Percentiles rank a stretch among this genome's conserved stretches.
Conservation (phyloP, 2,329 filamentous ascomycete genomes). For the Anthostomella pinea region DNA sequence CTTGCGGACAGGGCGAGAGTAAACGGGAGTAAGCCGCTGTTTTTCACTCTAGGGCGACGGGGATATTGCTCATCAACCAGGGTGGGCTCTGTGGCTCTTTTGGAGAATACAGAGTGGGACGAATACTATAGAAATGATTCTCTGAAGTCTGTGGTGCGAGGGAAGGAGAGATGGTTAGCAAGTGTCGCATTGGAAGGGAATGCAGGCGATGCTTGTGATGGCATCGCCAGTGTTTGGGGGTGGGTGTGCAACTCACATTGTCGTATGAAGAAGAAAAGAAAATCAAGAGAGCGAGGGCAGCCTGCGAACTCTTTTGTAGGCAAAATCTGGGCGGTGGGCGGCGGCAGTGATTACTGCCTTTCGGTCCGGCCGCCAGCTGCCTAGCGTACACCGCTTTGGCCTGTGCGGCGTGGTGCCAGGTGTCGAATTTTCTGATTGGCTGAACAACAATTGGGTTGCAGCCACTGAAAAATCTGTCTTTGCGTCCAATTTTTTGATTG, state of each 20-base stretch:
- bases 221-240: conserved; percentile 32
- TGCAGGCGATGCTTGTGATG: not conserved
- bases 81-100: conserved; percentile 90
- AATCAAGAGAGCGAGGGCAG: conserved; percentile 35
- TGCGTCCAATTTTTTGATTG: no score
- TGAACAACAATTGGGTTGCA: no score
- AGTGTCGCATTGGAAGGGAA: conserved; percentile 7
- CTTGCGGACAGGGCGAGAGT: conserved; percentile 58
- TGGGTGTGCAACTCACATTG: conserved; percentile 51
- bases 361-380: no score
- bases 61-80: conserved; percentile 94
- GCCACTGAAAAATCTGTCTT: no score
- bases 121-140: conserved; percentile 99
- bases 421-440: no score
- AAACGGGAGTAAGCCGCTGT: no score
- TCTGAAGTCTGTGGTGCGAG: conserved; percentile 40
- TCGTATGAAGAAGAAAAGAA: conserved; percentile 55
- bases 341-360: no score
- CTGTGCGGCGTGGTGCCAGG: no score
- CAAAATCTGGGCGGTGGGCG: no score
- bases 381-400: no score
- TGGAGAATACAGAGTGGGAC: conserved; percentile 89
- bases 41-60: conserved; percentile 87
- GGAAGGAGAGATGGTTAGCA: conserved; percentile 8
- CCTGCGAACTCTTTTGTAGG: no score